Conservation (phyloP, 164 flowering plant species). For the Pachysandra terminalis region DNA sequence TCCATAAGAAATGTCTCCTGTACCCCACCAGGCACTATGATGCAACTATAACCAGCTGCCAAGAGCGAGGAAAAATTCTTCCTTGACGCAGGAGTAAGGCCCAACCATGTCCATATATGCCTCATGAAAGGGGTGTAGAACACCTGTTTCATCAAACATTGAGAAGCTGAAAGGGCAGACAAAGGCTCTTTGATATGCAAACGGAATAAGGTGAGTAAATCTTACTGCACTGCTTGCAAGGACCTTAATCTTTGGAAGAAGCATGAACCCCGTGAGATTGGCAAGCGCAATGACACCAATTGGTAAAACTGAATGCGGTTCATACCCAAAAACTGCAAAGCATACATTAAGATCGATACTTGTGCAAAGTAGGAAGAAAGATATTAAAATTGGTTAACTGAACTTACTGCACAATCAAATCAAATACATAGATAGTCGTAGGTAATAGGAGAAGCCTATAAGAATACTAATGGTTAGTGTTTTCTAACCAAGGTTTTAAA, state of each 20-base stretch:
- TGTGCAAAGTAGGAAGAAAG: neutral
- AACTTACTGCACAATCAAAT: too few species aligned
- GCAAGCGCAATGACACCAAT: constrained; percentile 79
- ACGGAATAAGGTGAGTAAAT: constrained; percentile 6
- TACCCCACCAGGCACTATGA: constrained; percentile 92
- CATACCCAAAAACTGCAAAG: constrained; percentile 81
- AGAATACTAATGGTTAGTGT: neutral
- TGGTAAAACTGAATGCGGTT: constrained; percentile 96
- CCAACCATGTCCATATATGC: constrained; percentile 97
- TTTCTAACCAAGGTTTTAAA: too few species aligned
- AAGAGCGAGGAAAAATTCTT: constrained; percentile 65
- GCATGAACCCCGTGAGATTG: constrained; percentile 78
- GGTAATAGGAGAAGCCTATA: neutral
- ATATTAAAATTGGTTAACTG: neutral
- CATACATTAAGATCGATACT: constrained; percentile 4
- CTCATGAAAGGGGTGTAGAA: constrained; percentile 86
- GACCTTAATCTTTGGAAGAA: constrained; percentile 74
- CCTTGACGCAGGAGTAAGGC: constrained; percentile 72
- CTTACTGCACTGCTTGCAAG: constrained; percentile 92
- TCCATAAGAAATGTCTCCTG: constrained; percentile 77
- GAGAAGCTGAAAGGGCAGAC: neutral
- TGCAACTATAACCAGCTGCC: constrained; percentile 82
- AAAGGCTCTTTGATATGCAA: neutral
- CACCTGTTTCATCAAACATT: constrained; percentile 38
- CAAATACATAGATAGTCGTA: neutral